Evolutionary conservation across 2,329 filamentous ascomycete genomes (phyloP).

Genomic region (Alternaria rosae): DNA sequence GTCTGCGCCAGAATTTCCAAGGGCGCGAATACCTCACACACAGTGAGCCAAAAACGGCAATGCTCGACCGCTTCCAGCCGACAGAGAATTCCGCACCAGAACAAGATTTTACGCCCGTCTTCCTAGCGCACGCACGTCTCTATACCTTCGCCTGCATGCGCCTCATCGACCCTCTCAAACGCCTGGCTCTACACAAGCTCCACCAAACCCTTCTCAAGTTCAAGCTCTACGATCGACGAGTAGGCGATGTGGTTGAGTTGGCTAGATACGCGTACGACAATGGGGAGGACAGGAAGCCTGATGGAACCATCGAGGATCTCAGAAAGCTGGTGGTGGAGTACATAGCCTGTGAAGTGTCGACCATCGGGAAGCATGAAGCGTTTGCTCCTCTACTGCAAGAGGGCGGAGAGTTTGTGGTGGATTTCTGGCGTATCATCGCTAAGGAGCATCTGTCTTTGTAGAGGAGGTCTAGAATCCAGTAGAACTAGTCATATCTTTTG

Average conservation of each 20-base stretch:
- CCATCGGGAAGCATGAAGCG: constrained; percentile 20
- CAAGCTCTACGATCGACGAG: constrained; percentile 26
- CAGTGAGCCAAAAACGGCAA: background rate
- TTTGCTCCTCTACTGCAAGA: constrained; percentile 32
- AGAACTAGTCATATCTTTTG: background rate
- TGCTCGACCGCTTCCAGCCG: constrained; percentile 3
- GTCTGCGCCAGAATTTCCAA: background rate
- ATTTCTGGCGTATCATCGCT: constrained; percentile 16
- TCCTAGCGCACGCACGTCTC: constrained; percentile 41
- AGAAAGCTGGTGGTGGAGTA: constrained; percentile 33
- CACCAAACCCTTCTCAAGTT: constrained; percentile 36
- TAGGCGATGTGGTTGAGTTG: constrained; percentile 33
- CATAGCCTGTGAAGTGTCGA: constrained; percentile 29
- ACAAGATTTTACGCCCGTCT: constrained; percentile 29
- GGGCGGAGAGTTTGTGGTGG: constrained; percentile 36
- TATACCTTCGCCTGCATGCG: constrained; percentile 37
- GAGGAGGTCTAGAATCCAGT: background rate
- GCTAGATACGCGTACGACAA: constrained; percentile 34
- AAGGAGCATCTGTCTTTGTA: background rate
- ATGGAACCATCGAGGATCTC: constrained; percentile 28
- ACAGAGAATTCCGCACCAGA: constrained; percentile 3
- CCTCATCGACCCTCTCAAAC: constrained; percentile 32
- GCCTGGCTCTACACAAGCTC: constrained; percentile 36
- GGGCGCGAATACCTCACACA: constrained; percentile 1
- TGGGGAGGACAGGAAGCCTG: constrained; percentile 12